Percentiles rank a stretch among this genome's conserved stretches.
Conservation (phyloP, 129 eudicot species). For the Apium graveolens region DNA sequence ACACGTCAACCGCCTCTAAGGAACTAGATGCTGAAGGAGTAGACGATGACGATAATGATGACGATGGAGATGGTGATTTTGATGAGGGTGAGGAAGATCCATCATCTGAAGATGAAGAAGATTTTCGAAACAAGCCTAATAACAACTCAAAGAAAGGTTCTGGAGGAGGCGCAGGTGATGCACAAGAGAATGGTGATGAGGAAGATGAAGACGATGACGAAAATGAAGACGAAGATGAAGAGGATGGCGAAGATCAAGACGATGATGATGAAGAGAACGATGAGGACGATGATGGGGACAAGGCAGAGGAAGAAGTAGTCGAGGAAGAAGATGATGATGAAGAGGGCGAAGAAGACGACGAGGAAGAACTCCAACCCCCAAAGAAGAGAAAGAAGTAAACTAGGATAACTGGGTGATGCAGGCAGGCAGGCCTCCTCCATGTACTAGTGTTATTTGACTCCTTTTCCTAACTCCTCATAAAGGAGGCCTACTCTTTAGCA, state of each 20-base stretch:
- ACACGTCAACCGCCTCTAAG: conserved; percentile 4
- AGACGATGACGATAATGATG: conserved; percentile 18
- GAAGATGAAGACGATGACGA: conserved; percentile 4
- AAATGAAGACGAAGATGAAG: not conserved
- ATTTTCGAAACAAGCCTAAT: not conserved
- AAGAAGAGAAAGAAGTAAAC: conserved; percentile 37
- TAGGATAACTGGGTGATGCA: not conserved
- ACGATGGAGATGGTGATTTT: conserved; percentile 11
- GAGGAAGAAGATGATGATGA: conserved; percentile 10
- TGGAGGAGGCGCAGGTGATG: conserved; percentile 1
- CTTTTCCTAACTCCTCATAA: conserved; percentile 1
- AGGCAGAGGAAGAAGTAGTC: conserved; percentile 13
- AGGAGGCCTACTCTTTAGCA: not conserved
- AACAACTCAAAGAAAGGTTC: conserved; percentile 19
- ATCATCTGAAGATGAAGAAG: conserved; percentile 15
- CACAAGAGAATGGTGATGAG: conserved; percentile 8
- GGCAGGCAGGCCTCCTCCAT: not conserved
- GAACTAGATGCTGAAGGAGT: conserved; percentile 20
- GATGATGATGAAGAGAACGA: conserved; percentile 19
- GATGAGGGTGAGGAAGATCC: conserved; percentile 14
- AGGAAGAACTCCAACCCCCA: conserved; percentile 33
- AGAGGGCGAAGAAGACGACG: conserved; percentile 22
- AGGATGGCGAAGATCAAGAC: conserved; percentile 16
- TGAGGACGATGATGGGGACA: conserved; percentile 15
- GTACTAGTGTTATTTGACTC: conserved; percentile 1